phyloP scores from a whole-genome alignment of 305 asterid species.

The Fraxinus ornus region DNA sequence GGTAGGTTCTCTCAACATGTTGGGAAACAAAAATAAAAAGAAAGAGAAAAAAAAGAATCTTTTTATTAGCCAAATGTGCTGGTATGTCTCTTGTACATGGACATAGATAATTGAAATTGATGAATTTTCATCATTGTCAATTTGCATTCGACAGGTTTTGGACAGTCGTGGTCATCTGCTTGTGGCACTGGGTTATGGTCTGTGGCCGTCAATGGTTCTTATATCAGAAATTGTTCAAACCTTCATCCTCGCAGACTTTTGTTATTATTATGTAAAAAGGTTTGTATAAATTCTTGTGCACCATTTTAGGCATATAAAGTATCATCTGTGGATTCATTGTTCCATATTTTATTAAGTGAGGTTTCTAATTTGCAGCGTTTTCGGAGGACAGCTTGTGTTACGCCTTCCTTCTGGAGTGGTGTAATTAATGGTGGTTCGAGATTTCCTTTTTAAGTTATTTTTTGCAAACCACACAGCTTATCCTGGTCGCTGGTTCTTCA shows the following conservation, averaged over 20 bases:
- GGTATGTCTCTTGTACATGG: neutral
- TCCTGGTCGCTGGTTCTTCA: conserved; percentile 22
- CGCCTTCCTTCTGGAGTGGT: conserved; percentile 36
- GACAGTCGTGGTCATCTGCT: conserved; percentile 64
- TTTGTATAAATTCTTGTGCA: conserved; percentile 1
- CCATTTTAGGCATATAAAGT: neutral
- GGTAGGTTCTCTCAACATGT: neutral
- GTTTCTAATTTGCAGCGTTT: conserved; percentile 28
- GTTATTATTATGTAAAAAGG: conserved; percentile 68
- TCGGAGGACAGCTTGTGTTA: conserved; percentile 31
- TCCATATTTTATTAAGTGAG: neutral
- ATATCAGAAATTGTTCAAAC: conserved; percentile 63
- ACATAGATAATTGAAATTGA: neutral
- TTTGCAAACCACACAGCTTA: conserved; percentile 3
- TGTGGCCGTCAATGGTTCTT: conserved; percentile 69
- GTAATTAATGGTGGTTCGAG: conserved; percentile 12
- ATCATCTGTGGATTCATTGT: neutral
- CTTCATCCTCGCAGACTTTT: conserved; percentile 66
- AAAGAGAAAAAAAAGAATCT: neutral
- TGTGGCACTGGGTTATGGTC: conserved; percentile 58
- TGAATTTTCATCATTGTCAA: neutral
- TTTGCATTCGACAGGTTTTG: conserved; percentile 40
- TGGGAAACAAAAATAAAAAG: neutral
- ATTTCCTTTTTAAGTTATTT: neutral
- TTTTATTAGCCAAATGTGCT: neutral